Evolutionary conservation across 139 green algal species (phyloP), one percentile per base, ranked within the genome.

Genomic region (Closterium sp.): DNA sequence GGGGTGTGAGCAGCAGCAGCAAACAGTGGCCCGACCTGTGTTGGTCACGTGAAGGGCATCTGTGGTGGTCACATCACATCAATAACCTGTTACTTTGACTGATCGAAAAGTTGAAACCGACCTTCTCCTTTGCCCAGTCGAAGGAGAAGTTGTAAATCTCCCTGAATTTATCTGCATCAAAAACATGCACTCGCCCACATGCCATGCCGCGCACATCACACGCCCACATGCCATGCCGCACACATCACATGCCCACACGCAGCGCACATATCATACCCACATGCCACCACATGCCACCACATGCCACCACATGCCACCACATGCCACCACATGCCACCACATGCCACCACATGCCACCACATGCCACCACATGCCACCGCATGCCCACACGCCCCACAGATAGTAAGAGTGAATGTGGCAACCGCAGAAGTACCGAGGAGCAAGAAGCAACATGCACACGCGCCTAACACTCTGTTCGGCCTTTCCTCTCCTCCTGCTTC

Each of bases 61-160:
- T 50, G 38, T 50, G 38, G 11, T 50, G 38, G 38, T 50, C 38
- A 50, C 38, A 50, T 13, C 38, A 50, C 38, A 50, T 50, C 7
- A 50, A 50, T 50, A 50, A 50, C 38, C 38, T 50, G 38, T 50
- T 50, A 17, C 38, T 50, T 50, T 50, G 38, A 50, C 38, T 50
- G 38, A 50, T 50, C 11, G 38, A 50, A 50, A 50, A 50, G 38
- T 9, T 50, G 38, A 9, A 50, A 50, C 38, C 38, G 38, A 94
- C 92, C 87, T 98, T 98, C 96, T 99, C 96, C 73, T 96, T 95
- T 86, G 92, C 89, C 38, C 86, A 96, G 32, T 91, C 29, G 86
- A 96, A 96, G 24, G 94, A 93, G 38, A 93, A 96, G 29, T 91
- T 90, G 94, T 96, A 94, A 11, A 95, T 96, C 24, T 96, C 89